Conservation (phyloP, 2,329 filamentous ascomycete species). For the Metarhizium rileyi region DNA sequence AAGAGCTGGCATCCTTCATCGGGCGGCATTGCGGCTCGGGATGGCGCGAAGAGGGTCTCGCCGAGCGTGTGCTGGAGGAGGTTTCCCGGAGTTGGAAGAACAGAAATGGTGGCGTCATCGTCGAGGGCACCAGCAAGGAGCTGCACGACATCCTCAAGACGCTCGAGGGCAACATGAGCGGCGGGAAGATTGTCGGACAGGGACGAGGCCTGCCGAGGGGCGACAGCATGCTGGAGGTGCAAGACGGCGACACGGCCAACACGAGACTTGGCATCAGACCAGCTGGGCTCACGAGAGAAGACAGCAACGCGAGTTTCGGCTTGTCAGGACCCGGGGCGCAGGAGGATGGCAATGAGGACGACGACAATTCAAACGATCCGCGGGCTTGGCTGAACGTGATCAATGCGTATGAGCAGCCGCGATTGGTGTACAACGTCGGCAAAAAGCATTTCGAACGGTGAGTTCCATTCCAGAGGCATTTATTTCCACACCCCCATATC, state of each 20-base stretch:
- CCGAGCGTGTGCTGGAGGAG: conserved; percentile 87
- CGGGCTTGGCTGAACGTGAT: conserved; percentile 78
- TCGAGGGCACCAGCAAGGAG: conserved; percentile 68
- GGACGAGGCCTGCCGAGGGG: conserved; percentile 40
- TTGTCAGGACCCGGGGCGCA: conserved; percentile 43
- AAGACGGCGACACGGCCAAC: conserved; percentile 41
- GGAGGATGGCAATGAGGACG: conserved; percentile 40
- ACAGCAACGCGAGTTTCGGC: conserved; percentile 57
- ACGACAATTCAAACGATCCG: conserved; percentile 55
- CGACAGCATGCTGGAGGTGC: conserved; percentile 54
- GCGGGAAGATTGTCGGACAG: conserved; percentile 56
- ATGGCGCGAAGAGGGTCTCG: conserved; percentile 93
- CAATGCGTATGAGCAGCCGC: conserved; percentile 76
- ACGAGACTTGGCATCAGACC: conserved; percentile 46
- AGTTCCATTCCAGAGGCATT: conserved; percentile 7
- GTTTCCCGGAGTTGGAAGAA: conserved; percentile 88
- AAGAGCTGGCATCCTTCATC: conserved; percentile 79
- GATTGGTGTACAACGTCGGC: conserved; percentile 61
- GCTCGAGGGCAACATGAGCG: conserved; percentile 79
- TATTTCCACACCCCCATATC: neutral
- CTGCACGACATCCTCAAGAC: conserved; percentile 76
- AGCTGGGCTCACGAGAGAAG: conserved; percentile 40
- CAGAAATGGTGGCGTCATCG: conserved; percentile 77
- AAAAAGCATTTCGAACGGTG: conserved; percentile 89
- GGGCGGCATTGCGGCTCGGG: conserved; percentile 88